Base-by-base conservation (phyloP, 2,329 filamentous ascomycete species). In the Parascedosporium putredinis region DNA sequence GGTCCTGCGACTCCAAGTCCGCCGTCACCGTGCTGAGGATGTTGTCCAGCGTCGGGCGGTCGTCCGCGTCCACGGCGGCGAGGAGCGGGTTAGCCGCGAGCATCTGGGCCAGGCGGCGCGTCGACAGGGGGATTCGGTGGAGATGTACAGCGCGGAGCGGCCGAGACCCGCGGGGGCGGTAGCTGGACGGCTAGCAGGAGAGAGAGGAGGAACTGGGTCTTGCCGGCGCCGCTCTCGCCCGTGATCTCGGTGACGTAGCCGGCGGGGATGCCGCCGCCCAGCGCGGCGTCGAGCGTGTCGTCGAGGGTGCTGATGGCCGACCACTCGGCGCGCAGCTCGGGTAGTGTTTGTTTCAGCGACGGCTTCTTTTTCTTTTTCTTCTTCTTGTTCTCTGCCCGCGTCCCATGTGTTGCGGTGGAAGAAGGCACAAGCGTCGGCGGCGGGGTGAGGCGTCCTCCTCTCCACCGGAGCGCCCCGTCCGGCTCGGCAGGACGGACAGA, bases 1-100 rank as follows among this genome's bases (percentile, higher is more conserved):
- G 91, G 52, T 97, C 91, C 67, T 98, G 93, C 1, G 86, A 84
- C 66, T 97, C 93, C 50, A 97, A 81, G 62, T 97, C 90, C 27
- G 88, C 86, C 8, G 88, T 89, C 46, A 84, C 81, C 55, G 93
- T 86, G 63, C 84, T 87, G 58, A 89, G 76, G 55, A 98, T 83
- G 55, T 76, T 74, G 63, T 87, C 81, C 4, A 96, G 74, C 0
- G 86, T 86, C 1, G 89, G 75, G 14, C 60, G 61, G 33, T 56
- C 52, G 12, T 55, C 54, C 12, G 56, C 25, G 55, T 59, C 53
- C 52, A 62, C 55, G 46, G 57, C 51, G 66, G 53, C 56, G 51
- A 95, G 73, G 46, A 72, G 60, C 0, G 84, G 81, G 63, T 95
- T 81, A 43, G 71, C 71, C 22, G 72, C 64, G 1, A 96, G 76